Base-by-base conservation (phyloP, 371 early-diverging fungal species). In the Umbelopsis sp. region DNA sequence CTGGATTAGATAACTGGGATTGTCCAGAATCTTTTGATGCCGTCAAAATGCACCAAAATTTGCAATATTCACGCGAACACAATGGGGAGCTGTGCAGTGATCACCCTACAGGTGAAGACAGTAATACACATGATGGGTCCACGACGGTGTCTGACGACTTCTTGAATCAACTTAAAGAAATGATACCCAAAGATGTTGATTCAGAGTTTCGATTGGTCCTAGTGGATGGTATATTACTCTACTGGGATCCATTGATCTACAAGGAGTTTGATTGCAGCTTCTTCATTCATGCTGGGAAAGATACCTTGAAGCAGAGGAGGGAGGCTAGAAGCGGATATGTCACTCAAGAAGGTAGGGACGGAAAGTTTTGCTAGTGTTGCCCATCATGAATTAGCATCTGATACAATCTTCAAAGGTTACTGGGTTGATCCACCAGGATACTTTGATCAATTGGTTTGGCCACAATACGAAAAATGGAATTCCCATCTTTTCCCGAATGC, bases 401-500 rank as follows among this genome's bases (percentile, higher is more conserved):
- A 29, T 29, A 29, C 4, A 29, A 3, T 29, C 29, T 29, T 29
- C 29, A 52, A 74, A 83, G 91, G 89, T 0, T 88, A 88, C 52
- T 93, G 94, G 95, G 75, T 70, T 0, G 96, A 96, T 76, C 94
- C 96, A n/a, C 93, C 94, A 1, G 86, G 85, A 2, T 96, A 94
- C 71, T 96, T 94, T 80, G 91, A 93, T 66, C 70, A 79, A 2
- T 80, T 93, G 70, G 96, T 96, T 5, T 96, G 93, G 93, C 94
- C 95, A 12, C 84, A 91, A 63, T 94, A 89, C 74, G 46, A 87
- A 4, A 69, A 75, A 29, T 85, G 86, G 72, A 89, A 91, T 70
- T 53, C 68, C 32, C 78, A 73, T 35, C 48, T 73, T 12, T 70
- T 78, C 29, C 62, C 41, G 6, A 62, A 67, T 35, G 63, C 66